Evolutionary conservation across 805 yeast species (phyloP).

Genomic region (Saccharomyces eubayanus): DNA sequence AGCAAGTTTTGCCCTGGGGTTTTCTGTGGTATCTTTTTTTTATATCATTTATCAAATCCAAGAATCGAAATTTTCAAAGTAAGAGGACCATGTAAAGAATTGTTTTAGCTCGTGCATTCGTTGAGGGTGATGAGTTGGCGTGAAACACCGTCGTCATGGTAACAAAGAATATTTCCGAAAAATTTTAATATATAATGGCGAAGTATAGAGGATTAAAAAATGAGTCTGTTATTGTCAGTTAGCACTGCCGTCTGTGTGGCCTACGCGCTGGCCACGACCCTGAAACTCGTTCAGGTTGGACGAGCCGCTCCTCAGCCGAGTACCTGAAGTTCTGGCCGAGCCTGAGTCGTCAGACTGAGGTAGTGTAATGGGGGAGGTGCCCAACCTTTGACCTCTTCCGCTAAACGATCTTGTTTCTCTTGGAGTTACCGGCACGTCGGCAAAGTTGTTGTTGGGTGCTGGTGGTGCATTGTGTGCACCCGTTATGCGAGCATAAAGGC

Average conservation of each 20-base stretch:
- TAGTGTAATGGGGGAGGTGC: neutral
- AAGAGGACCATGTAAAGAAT: neutral
- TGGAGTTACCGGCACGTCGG: neutral
- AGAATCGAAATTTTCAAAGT: neutral
- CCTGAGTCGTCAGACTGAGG: constrained; percentile 2
- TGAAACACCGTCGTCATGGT: neutral
- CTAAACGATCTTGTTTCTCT: constrained; percentile 2
- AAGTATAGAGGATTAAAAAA: neutral
- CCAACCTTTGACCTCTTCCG: constrained; percentile 8
- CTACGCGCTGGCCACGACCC: neutral
- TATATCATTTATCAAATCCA: neutral
- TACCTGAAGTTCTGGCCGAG: constrained; percentile 3
- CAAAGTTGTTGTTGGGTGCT: neutral
- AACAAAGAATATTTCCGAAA: neutral
- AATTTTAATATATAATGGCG: neutral
- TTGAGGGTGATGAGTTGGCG: neutral
- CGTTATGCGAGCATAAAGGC: neutral
- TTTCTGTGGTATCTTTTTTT: neutral
- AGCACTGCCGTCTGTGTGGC: neutral
- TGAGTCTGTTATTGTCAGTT: neutral
- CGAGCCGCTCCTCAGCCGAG: neutral
- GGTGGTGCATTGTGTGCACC: neutral
- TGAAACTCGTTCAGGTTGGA: neutral
- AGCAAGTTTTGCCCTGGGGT: neutral
- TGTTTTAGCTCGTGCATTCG: neutral